These are phyloP conservation scores for Calophaca sinica DNA, from an alignment of 306 rosid genomes.

Conservation along the genomic window DNA sequence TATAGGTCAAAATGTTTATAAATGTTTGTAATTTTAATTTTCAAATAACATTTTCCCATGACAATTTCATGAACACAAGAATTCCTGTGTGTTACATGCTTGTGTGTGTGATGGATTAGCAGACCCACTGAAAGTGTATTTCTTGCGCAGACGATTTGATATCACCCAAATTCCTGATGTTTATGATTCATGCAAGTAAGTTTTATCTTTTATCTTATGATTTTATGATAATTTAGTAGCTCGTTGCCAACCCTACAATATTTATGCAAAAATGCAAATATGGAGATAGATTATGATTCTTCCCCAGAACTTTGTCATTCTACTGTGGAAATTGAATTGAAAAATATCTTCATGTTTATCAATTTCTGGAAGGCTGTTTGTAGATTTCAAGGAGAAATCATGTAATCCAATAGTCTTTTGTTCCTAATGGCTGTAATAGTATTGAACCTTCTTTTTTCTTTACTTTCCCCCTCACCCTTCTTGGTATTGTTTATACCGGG, in stretches of 20 bases:
- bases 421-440: constrained; percentile 2
- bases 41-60: constrained; percentile 11
- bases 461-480: constrained; percentile 7
- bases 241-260: constrained; percentile 15
- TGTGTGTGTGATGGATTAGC: constrained; percentile 14
- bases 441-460: constrained; percentile 1
- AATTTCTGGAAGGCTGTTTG: constrained; percentile 35
- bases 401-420: constrained; percentile 6
- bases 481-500: constrained; percentile 7
- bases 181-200: constrained; percentile 99
- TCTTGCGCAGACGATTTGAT: constrained; percentile 84
- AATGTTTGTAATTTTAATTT: constrained; percentile 28
- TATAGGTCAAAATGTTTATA: neutral
- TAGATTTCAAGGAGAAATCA: constrained; percentile 32
- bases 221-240: constrained; percentile 35
- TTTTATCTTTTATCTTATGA: constrained; percentile 20
- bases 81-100: constrained; percentile 15
- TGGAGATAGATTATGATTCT: constrained; percentile 24
- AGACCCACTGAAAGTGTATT: constrained; percentile 43
- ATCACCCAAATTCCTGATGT: constrained; percentile 96
- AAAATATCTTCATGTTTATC: constrained; percentile 5
- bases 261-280: constrained; percentile 19
- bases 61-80: constrained; percentile 22
- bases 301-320: neutral
- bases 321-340: neutral